Conservation (phyloP, 2,329 filamentous ascomycete species). For the Orbilia javanica region DNA sequence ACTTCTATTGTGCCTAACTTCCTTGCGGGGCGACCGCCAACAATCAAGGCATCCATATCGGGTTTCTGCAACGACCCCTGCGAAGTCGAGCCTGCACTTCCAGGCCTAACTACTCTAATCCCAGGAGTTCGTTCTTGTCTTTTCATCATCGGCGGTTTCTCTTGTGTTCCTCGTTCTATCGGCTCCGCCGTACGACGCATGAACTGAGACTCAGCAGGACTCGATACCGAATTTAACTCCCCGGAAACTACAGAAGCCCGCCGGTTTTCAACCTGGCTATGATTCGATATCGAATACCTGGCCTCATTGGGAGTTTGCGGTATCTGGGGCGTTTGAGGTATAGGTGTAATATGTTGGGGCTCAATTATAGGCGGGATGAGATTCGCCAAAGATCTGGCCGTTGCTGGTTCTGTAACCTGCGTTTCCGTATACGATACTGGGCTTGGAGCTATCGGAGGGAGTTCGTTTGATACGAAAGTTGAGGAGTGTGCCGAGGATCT, state of each 20-base stretch:
- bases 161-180: conserved; percentile 14
- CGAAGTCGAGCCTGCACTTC: conserved; percentile 22
- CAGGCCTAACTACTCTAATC: conserved; percentile 14
- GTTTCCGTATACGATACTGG: conserved; percentile 43
- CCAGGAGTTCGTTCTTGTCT: conserved; percentile 29
- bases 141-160: conserved; percentile 33
- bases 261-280: conserved; percentile 30
- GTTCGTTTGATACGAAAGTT: conserved; percentile 14
- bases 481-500: conserved; percentile 40
- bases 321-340: not conserved
- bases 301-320: conserved; percentile 14
- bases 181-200: conserved; percentile 1
- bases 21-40: conserved; percentile 36
- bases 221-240: not conserved
- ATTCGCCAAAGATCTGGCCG: not conserved
- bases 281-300: conserved; percentile 33
- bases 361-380: conserved; percentile 1
- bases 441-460: conserved; percentile 36
- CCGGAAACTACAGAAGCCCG: conserved; percentile 7
- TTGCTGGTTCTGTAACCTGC: conserved; percentile 23
- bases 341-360: conserved; percentile 11
- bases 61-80: conserved; percentile 32
- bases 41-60: conserved; percentile 38
- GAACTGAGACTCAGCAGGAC: conserved; percentile 37
- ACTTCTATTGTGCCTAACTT: conserved; percentile 53